Evolutionary conservation across 768 basidiomycete species (phyloP).

Genomic region (Kwoniella botswanensis): DNA sequence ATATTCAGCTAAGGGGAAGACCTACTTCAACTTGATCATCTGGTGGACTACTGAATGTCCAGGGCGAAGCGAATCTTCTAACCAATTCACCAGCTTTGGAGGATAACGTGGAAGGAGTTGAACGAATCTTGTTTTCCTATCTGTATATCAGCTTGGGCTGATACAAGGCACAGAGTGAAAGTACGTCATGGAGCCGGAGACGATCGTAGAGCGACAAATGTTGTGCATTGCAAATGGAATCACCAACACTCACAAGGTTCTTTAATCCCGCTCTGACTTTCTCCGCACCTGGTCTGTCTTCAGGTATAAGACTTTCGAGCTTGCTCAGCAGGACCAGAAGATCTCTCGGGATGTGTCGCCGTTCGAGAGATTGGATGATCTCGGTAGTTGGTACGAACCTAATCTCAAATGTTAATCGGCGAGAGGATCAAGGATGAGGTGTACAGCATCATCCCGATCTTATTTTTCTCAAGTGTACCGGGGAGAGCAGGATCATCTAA

Average conservation of each 20-base stretch:
- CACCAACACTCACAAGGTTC: conserved; percentile 66
- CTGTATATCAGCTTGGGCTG: background rate
- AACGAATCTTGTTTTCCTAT: conserved; percentile 18
- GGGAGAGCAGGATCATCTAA: background rate
- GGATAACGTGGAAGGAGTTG: conserved; percentile 5
- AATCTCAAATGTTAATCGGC: background rate
- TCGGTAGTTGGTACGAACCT: conserved; percentile 66
- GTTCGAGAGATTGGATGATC: conserved; percentile 67
- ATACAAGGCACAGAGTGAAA: background rate
- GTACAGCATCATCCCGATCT: background rate
- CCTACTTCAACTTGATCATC: background rate
- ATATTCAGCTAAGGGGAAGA: background rate
- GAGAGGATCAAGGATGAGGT: background rate
- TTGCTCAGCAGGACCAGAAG: conserved; percentile 75
- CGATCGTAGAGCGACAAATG: too few relatives aligned
- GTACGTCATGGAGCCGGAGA: too few relatives aligned
- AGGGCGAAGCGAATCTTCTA: conserved; percentile 21
- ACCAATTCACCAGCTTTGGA: conserved; percentile 18
- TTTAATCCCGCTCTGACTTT: conserved; percentile 71
- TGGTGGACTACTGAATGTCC: background rate
- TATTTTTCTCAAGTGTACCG: background rate
- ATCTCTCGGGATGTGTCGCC: conserved; percentile 73
- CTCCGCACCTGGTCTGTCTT: conserved; percentile 72
- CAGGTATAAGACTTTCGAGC: conserved; percentile 69
- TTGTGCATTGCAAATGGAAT: too few relatives aligned